Percentiles rank a stretch among this genome's conserved stretches.
Conservation (phyloP, 208 protist species). For the Jaenimonas drosophilae region DNA sequence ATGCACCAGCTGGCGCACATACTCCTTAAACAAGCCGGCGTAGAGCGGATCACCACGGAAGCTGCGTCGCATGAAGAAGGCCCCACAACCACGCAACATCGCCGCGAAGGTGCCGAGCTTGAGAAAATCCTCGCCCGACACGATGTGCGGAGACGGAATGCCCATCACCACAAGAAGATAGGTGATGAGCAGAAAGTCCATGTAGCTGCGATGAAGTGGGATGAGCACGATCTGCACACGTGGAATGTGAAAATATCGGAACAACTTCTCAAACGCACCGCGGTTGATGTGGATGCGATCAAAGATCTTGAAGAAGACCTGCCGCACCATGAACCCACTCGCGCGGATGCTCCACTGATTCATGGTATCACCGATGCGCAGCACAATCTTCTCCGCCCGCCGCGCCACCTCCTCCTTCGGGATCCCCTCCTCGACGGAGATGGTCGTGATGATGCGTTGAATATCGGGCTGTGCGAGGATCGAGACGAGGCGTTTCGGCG, state of each 20-base stretch:
- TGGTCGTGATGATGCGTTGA: conserved; percentile 22
- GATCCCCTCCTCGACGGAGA: conserved; percentile 29
- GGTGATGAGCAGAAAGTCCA: conserved; percentile 86
- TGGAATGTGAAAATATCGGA: conserved; percentile 28
- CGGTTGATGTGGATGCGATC: conserved; percentile 51
- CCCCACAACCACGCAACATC: conserved; percentile 81
- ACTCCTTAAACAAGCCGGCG: conserved; percentile 68
- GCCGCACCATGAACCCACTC: conserved; percentile 40
- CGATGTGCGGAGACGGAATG: conserved; percentile 70
- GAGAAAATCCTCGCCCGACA: conserved; percentile 83
- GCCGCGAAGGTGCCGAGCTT: conserved; percentile 47
- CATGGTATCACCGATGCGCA: conserved; percentile 57
- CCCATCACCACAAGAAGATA: conserved; percentile 64
- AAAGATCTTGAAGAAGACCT: conserved; percentile 56
- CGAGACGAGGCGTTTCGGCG: conserved; percentile 18
- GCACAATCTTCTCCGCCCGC: conserved; percentile 50
- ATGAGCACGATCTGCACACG: conserved; percentile 56
- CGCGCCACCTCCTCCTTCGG: conserved; percentile 24
- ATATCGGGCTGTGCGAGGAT: conserved; percentile 59
- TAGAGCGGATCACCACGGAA: conserved; percentile 81
- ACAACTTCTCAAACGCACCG: conserved; percentile 42
- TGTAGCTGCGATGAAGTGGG: conserved; percentile 75
- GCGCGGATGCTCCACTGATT: conserved; percentile 46
- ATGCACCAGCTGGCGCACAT: conserved; percentile 64
- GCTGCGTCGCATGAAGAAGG: conserved; percentile 87